Evolutionary conservation across 2,329 filamentous ascomycete species (phyloP), one percentile per base, ranked within the genome.

Genomic region (Colletotrichum sp.): DNA sequence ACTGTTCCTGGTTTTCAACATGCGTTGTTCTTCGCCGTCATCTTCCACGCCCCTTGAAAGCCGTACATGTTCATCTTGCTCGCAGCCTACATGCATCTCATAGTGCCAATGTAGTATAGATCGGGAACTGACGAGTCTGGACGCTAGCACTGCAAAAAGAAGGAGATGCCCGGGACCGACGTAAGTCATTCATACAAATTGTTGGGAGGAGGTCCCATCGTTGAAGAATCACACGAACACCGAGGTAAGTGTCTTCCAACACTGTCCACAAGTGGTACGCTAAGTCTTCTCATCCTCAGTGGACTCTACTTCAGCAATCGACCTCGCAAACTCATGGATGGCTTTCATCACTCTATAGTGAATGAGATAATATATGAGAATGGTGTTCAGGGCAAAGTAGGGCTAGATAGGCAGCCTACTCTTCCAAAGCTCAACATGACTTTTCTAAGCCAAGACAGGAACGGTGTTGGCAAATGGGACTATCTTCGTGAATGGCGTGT

Each of bases 11-110:
- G 0, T 39, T 1, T 39, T 39, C 7, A 8, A 4, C 15, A 16
- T 39, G 36, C 36, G 15, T 15, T 39, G 4, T 39, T 18, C 36
- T 39, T 3, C 34, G 36, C 36, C 36, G 36, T 39, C 36, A 15
- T 39, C 36, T 39, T 3, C 16, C 36, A 39, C 0, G 16, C 36
- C 36, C 36, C 0, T 44, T 44, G 36, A 1, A 44, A 9, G 36
- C 0, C 5, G 2, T 0, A 10, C 36, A 18, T 44, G 5, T 3
- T 1, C 36, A 44, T 44, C 8, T 18, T 44, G 5, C 16, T 6
- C 1, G 16, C 2, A 44, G 36, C 36, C 5, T 3, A 18, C 36
- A 44, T 18, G 3, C 3, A 44, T 44, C 16, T 44, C 36, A 18
- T 10, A 44, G 1, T 44, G 36, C 8, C 2, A n/a, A 44, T 10